Conservation (phyloP, 192 early-diverging fungal species). For the Coemansia nantahalensis region DNA sequence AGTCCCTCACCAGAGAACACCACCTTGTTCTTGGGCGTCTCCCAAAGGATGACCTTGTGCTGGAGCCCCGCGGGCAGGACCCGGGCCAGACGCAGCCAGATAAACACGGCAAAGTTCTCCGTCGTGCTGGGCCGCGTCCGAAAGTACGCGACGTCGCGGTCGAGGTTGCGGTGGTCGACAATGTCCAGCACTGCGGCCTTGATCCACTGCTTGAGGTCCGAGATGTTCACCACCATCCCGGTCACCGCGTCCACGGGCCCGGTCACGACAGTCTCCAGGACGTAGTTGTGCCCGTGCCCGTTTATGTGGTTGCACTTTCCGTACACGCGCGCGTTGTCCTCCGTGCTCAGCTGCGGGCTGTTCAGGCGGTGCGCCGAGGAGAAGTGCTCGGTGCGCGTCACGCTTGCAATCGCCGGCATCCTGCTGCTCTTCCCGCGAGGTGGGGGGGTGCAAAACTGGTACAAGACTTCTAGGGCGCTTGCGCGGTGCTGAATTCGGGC, state of each 20-base stretch:
- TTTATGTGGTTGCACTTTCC: constrained; percentile 87
- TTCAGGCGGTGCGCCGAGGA: constrained; percentile 89
- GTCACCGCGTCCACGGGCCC: constrained; percentile 65
- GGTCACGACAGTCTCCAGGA: constrained; percentile 39
- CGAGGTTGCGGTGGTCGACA: constrained; percentile 87
- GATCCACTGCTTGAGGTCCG: constrained; percentile 77
- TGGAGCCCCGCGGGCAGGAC: constrained; percentile 32
- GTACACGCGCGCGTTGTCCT: constrained; percentile 71
- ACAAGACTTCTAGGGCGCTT: too few relatives aligned
- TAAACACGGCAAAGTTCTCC: constrained; percentile 86
- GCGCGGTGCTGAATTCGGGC: too few relatives aligned
- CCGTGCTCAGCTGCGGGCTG: constrained; percentile 65
- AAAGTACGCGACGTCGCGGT: constrained; percentile 81
- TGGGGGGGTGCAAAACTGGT: neutral
- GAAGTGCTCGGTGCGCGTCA: constrained; percentile 76
- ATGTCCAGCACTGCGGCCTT: constrained; percentile 67
- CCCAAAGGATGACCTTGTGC: constrained; percentile 39
- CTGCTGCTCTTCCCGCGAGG: neutral
- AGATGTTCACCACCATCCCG: constrained; percentile 87
- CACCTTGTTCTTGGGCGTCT: constrained; percentile 50
- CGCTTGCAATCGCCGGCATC: constrained; percentile 59
- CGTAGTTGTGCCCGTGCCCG: constrained; percentile 92
- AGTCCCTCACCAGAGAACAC: constrained; percentile 44
- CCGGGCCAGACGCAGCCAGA: constrained; percentile 61
- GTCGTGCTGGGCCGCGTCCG: constrained; percentile 65